phyloP scores from a whole-genome alignment of 148 eudicot genomes.

The Cornus suecica region DNA sequence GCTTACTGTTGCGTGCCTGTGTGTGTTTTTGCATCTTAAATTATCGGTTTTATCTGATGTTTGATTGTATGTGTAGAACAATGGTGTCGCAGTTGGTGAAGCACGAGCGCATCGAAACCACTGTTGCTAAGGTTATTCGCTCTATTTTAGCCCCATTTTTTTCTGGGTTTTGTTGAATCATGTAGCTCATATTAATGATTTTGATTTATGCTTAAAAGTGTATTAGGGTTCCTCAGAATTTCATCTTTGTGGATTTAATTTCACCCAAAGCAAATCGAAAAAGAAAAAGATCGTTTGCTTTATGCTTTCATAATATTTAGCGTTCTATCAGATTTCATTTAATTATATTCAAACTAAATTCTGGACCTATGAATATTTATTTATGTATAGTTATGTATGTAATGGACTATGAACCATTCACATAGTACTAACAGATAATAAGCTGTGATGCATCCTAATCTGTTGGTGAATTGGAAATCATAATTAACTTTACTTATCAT shows the following conservation, averaged over 20 bases:
- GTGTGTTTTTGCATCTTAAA: not conserved
- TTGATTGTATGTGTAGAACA: constrained; percentile 46
- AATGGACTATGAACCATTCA: no score
- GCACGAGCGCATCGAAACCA: constrained; percentile 93
- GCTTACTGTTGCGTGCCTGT: not conserved
- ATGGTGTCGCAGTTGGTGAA: constrained; percentile 95
- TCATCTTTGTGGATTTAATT: not conserved
- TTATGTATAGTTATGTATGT: no score
- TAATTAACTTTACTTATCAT: no score
- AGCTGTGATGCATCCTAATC: no score
- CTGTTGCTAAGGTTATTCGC: constrained; percentile 73
- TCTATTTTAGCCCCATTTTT: not conserved
- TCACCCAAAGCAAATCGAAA: not conserved
- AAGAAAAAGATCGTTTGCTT: not conserved
- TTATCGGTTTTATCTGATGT: not conserved
- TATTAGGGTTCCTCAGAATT: not conserved
- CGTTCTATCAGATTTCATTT: not conserved
- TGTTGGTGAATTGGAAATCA: no score
- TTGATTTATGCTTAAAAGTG: constrained; percentile 9
- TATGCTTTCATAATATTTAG: not conserved
- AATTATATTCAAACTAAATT: no score
- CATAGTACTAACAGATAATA: no score
- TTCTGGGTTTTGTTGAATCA: constrained; percentile 12
- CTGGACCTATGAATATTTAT: not conserved
- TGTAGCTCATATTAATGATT: constrained; percentile 4